Conservation (phyloP, 2,329 filamentous ascomycete genomes). For the Drechslerella coelobrocha region DNA sequence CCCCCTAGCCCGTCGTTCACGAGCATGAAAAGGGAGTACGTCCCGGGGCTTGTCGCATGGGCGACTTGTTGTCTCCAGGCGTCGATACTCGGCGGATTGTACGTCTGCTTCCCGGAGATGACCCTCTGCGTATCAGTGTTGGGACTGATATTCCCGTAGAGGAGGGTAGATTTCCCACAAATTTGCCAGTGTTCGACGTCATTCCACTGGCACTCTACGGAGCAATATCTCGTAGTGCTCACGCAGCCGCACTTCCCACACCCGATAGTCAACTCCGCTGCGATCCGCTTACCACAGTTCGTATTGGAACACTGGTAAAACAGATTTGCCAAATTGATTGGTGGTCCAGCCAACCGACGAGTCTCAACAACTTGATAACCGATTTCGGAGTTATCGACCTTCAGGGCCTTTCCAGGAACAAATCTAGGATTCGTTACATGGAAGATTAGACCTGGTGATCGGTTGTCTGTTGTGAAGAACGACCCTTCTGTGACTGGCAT, state of each 20-base stretch:
- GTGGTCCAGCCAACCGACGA: neutral
- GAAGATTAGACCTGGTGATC: slow-evolving; percentile 20
- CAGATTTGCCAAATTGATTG: slow-evolving; percentile 14
- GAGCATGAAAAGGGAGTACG: slow-evolving; percentile 26
- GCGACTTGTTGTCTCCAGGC: slow-evolving; percentile 28
- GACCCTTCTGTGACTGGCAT: neutral
- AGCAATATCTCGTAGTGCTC: slow-evolving; percentile 33
- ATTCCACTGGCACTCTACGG: slow-evolving; percentile 20
- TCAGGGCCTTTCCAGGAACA: slow-evolving; percentile 3
- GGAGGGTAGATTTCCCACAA: slow-evolving; percentile 10
- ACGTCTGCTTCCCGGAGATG: slow-evolving; percentile 9
- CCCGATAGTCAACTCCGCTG: slow-evolving; percentile 11
- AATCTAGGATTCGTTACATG: slow-evolving; percentile 7
- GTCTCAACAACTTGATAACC: slow-evolving; percentile 1
- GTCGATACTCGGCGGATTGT: slow-evolving; percentile 13
- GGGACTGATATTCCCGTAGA: slow-evolving; percentile 11
- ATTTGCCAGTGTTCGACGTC: slow-evolving; percentile 22
- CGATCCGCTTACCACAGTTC: slow-evolving; percentile 20
- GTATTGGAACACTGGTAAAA: slow-evolving; percentile 36
- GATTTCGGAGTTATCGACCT: neutral
- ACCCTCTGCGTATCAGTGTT: neutral
- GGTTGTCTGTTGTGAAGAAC: slow-evolving; percentile 18
- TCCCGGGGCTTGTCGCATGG: slow-evolving; percentile 16
- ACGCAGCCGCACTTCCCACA: slow-evolving; percentile 20
- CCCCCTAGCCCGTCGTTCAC: slow-evolving; percentile 19